Evolutionary conservation across 2,329 filamentous ascomycete genomes (phyloP), one percentile per base, ranked within the genome.

Genomic region (Ophiosphaerella narmari): DNA sequence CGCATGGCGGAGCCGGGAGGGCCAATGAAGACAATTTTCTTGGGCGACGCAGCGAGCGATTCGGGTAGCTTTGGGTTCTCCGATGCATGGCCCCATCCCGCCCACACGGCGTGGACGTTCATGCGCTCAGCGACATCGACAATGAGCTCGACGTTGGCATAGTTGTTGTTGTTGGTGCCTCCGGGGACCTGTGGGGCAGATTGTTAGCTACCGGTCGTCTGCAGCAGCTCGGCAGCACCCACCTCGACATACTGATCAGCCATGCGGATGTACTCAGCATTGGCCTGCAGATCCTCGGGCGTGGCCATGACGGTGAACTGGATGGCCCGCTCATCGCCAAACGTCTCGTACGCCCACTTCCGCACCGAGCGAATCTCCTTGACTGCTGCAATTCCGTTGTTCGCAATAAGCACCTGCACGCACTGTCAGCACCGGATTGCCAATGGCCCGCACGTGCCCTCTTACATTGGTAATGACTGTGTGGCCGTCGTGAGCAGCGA

Each of bases 291-390:
- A 87, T 99, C 94, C 79, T 99, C 94, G 42, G 94, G 94, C 34
- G 94, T 99, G 65, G 94, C 94, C 94, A 99, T 99, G 74, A 99
- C 94, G 57, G 94, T 99, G 80, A 99, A 99, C 74, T 97, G 92
- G 72, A 99, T 97, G 67, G 93, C 94, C 71, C 89, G 86, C 82
- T 99, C 94, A 78, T 99, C 92, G 79, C 94, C 93, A 74, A 99
- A 99, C 7, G 90, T 96, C 80, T 99, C 94, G 86, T 99, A 99
- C 55, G 94, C 94, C 94, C 94, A 99, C 92, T 97, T 99, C 77
- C 94, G 89, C 72, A 99, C 93, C 52, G 93, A 97, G 76, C 94
- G 87, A 74, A 99, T 99, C 78, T 99, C 94, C 79, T 99, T 99
- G 76, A 99, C 94, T 72, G 94, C 94, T 43, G 94, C 94, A 76